A percentile compares a stretch with the other conserved stretches of the same genome.
Evolutionary conservation across 2,329 filamentous ascomycete species (phyloP).

Genomic region (Pseudodiploospora longispora): DNA sequence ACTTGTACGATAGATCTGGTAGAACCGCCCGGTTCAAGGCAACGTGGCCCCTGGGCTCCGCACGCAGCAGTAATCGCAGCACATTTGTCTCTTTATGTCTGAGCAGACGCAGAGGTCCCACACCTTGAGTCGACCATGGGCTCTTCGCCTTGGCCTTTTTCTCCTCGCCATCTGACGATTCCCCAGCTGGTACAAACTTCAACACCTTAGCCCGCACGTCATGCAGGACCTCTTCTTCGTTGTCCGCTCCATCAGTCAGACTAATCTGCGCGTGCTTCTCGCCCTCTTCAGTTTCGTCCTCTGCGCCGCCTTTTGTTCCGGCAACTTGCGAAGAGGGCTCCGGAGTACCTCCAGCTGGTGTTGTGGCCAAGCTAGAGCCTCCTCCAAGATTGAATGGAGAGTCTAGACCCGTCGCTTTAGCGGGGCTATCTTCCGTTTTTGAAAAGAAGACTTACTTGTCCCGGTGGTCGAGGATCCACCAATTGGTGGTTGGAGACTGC

Average conservation of each 20-base stretch:
- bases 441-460: slow-evolving; percentile 38
- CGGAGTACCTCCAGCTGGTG: slow-evolving; percentile 50
- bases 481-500: slow-evolving; percentile 31
- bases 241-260: slow-evolving; percentile 59
- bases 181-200: slow-evolving; percentile 46
- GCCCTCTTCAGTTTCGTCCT: slow-evolving; percentile 48
- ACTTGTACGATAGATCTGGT: slow-evolving; percentile 53
- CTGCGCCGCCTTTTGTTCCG: slow-evolving; percentile 30
- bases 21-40: slow-evolving; percentile 63
- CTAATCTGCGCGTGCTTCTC: slow-evolving; percentile 62
- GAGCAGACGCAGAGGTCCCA: slow-evolving; percentile 64
- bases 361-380: slow-evolving; percentile 53
- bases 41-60: slow-evolving; percentile 67
- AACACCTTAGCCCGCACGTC: slow-evolving; percentile 64
- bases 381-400: slow-evolving; percentile 49
- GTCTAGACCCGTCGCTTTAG: slow-evolving; percentile 42
- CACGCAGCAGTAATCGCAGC: slow-evolving; percentile 61
- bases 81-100: slow-evolving; percentile 62
- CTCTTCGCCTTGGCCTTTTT: slow-evolving; percentile 39
- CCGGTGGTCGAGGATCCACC: slow-evolving; percentile 37
- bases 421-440: slow-evolving; percentile 33
- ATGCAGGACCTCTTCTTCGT: slow-evolving; percentile 62
- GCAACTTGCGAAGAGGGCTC: slow-evolving; percentile 43
- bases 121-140: slow-evolving; percentile 61
- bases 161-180: slow-evolving; percentile 35